Conservation (phyloP, 2,329 filamentous ascomycete species). For the Shiraia bambusicola region DNA sequence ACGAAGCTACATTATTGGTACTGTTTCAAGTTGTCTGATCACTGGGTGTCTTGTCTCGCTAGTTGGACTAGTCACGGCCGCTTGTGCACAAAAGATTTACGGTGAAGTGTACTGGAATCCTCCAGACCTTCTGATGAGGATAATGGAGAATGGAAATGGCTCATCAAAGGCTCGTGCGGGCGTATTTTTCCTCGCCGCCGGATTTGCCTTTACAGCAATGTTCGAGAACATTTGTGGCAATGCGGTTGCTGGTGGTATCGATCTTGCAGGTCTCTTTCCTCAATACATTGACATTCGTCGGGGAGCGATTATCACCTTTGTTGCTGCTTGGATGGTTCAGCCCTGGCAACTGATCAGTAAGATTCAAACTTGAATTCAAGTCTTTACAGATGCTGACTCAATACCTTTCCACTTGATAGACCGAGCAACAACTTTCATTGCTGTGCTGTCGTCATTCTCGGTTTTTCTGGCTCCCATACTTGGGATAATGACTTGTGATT, state of each 20-base stretch:
- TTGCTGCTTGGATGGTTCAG: conserved; percentile 40
- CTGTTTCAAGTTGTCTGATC: conserved; percentile 44
- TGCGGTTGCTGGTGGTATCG: conserved; percentile 40
- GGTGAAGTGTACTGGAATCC: conserved; percentile 45
- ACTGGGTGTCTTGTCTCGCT: conserved; percentile 47
- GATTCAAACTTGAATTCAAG: too few species aligned
- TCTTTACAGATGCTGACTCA: too few species aligned
- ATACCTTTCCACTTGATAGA: conserved; percentile 5
- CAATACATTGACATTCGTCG: conserved; percentile 40
- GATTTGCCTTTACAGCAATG: conserved; percentile 42
- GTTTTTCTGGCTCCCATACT: conserved; percentile 46
- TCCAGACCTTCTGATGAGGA: conserved; percentile 48
- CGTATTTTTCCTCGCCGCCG: conserved; percentile 41
- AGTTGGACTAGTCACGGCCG: conserved; percentile 47
- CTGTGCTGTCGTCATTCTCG: conserved; percentile 47
- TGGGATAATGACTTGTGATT: conserved; percentile 45
- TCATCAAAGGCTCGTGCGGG: conserved; percentile 40
- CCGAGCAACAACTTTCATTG: conserved; percentile 39
- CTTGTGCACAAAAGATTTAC: conserved; percentile 43
- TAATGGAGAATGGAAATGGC: conserved; percentile 49
- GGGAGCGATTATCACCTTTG: conserved; percentile 40
- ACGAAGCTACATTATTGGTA: conserved; percentile 44
- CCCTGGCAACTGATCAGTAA: conserved; percentile 41
- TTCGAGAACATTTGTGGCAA: conserved; percentile 47
- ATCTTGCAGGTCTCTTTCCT: conserved; percentile 39